Evolutionary conservation across 305 asterid species (phyloP), one percentile per base, ranked within the genome.

Genomic region (Solanum chacoense): DNA sequence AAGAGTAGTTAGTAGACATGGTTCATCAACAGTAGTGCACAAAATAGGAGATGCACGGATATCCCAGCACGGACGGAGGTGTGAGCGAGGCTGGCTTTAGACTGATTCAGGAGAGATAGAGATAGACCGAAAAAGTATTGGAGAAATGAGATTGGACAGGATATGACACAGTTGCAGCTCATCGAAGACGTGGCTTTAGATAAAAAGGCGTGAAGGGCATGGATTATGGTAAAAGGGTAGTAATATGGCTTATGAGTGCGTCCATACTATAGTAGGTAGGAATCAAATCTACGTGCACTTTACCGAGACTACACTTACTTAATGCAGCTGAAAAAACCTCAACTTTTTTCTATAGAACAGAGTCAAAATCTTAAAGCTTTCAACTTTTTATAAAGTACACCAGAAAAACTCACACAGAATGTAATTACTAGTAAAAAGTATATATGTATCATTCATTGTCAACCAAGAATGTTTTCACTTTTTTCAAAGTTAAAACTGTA

Each of bases 11-110:
- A 55, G 67, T 7, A 55, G 67, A 55, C 67, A 55, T 55, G 24
- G 67, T 55, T 55, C 24, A 55, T 55, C 65, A 55, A 55, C n/a
- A 55, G 65, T 18, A 55, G 10, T 18, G 65, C n/a, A 18, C 24
- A 20, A 18, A 18, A 55, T 18, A 0, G 65, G 65, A 55, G 9
- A 55, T 55, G 65, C 65, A 55, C n/a, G 65, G n/a, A 50, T 50
- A 0, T 50, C n/a, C 10, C n/a, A 50, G 9, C 0, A 0, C 10
- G 0, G 65, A 0, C 10, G 0, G 65, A 55, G 24, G 11, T 18
- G 24, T 55, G 67, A 55, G 67, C 38, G 3, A 55, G 4, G 11
- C 20, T 3, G 67, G 0, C 0, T 3, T 18, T 55, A 20, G 67
- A 55, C 0, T 11, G 24, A 55, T 18, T 55, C 2, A 3, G 0